Base-by-base conservation (phyloP, 108 stramenopile species). In the Poteriospumella lacustris region DNA sequence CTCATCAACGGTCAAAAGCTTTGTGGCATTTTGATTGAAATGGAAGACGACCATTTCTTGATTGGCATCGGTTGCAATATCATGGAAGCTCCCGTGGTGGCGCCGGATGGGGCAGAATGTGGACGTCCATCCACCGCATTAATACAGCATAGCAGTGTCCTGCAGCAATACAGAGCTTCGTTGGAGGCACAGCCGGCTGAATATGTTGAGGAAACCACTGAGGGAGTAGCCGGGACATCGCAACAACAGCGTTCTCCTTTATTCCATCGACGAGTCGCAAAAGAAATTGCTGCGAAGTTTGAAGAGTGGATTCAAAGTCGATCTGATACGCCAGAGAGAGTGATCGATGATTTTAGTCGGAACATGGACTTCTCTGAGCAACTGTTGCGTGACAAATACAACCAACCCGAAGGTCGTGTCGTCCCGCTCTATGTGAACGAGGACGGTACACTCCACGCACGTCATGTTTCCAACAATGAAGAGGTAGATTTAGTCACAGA, bases 1-100 rank as follows among this genome's bases (percentile, higher is more conserved):
- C 44, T 78, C 1, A 1, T 78, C 9, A 41, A 78, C 33, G 64
- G 67, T 28, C 39, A 68, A 43, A 78, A 78, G 64, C 42, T 78
- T 24, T 2, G 40, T 2, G 77, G 77, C 34, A 39, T 68, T 1
- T 43, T 78, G 2, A 43, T 78, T 33, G 77, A 78, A 42, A 28
- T 39, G 68, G 2, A 52, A 52, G 19, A 19, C 9, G 47, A 52
- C 19, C 19, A 52, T 52, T 19, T 52, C 9, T 52, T 52, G 47
- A 52, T 52, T 52, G 47, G 47, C 19, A 52, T 52, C 19, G 47
- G 47, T 15, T 52, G 47, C 19, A 52, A 52, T 52, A 9, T 52
- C 19, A 52, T 52, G 47, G 19, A 9, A 52, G 19, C 47, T 52
- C 47, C 47, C 19, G 47, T 52, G 19, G 47, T 52, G 47, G 47